Conservation (phyloP, 129 eudicot genomes). For the Apium graveolens region DNA sequence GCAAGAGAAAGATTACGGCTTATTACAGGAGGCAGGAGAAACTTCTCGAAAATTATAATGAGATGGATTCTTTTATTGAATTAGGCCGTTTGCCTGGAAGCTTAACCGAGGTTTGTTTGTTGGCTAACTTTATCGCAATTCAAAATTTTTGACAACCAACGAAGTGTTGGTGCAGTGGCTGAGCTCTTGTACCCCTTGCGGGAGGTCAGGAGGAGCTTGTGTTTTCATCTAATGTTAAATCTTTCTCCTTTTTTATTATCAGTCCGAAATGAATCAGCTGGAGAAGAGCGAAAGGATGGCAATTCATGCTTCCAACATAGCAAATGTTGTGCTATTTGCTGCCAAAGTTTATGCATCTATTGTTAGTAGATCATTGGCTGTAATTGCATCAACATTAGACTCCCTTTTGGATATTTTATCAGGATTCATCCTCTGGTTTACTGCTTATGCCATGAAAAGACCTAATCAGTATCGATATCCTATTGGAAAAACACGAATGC, state of each 20-base stretch:
- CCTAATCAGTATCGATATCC: conserved; percentile 30
- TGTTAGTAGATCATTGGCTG: conserved; percentile 28
- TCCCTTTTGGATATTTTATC: conserved; percentile 28
- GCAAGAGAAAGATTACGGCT: conserved; percentile 24
- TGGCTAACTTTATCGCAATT: neutral
- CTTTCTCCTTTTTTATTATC: neutral
- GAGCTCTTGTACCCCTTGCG: no score
- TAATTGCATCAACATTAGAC: conserved; percentile 26
- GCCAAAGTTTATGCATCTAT: conserved; percentile 29
- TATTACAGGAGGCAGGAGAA: conserved; percentile 27
- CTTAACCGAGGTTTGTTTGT: conserved; percentile 20
- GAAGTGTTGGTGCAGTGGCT: no score
- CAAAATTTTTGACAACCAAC: neutral
- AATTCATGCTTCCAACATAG: conserved; percentile 21
- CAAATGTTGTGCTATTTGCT: conserved; percentile 23
- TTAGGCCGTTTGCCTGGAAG: conserved; percentile 25
- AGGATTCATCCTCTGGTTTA: conserved; percentile 33
- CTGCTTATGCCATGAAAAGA: conserved; percentile 26
- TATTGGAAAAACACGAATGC: conserved; percentile 33
- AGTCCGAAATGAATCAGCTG: conserved; percentile 21
- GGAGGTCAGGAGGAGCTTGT: no score
- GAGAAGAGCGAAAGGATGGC: conserved; percentile 23
- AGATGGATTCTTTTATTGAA: conserved; percentile 25
- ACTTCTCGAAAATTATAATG: conserved; percentile 22
- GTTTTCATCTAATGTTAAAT: neutral